Evolutionary conservation across 2,329 filamentous ascomycete genomes (phyloP).

Genomic region (Sporothrix inflata): DNA sequence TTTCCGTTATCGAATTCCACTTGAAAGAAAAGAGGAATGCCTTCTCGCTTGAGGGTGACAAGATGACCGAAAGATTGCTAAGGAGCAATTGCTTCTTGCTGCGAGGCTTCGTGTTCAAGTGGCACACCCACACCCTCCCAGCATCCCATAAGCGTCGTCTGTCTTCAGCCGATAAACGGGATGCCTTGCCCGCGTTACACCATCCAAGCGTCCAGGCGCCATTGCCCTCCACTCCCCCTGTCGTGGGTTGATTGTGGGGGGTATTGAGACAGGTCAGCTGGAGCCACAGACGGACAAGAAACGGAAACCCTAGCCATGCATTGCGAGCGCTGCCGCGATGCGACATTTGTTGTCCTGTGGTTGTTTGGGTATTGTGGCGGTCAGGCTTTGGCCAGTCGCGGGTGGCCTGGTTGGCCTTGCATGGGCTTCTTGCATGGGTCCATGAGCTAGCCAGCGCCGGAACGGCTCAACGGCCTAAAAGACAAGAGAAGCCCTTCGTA

Average conservation of each 20-base stretch:
- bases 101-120: not conserved
- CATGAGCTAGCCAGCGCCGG: no score
- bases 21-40: not conserved
- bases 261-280: not conserved
- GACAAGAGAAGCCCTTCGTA: not conserved
- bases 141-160: not conserved
- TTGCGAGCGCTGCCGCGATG: slow-evolving; percentile 4
- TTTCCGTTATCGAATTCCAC: no score
- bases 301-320: not conserved
- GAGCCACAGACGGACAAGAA: not conserved
- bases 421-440: not conserved
- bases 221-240: not conserved
- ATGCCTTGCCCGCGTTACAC: slow-evolving; percentile 19
- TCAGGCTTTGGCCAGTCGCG: not conserved
- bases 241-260: not conserved
- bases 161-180: slow-evolving; percentile 17
- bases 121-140: not conserved
- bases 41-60: not conserved
- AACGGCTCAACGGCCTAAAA: not conserved
- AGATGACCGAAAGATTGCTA: not conserved
- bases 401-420: not conserved
- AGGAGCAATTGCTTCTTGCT: not conserved
- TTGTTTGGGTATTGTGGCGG: not conserved
- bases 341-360: not conserved
- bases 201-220: slow-evolving; percentile 12